Evolutionary conservation across 306 rosid species (phyloP), one percentile per base, ranked within the genome.

Genomic region (Cercis canadensis): DNA sequence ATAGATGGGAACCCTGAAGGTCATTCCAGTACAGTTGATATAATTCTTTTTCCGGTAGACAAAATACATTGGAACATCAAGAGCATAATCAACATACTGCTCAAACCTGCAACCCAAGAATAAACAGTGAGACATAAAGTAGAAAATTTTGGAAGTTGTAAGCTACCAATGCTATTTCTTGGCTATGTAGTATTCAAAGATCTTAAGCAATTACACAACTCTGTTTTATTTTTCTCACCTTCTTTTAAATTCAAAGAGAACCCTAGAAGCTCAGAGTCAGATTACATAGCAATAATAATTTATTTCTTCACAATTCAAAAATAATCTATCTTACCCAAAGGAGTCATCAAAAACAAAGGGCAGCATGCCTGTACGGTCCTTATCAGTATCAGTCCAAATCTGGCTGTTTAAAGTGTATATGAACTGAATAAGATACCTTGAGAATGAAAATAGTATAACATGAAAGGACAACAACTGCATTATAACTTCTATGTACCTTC

Each of bases 51-150:
- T 73, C 87, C 97, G 88, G 64, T 91, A 95, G 65, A 76, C 90
- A 76, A 89, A 95, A 82, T 91, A 89, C 99, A 95, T 95, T 55
- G 99, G 99, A 70, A 95, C 99, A 77, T 91, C 96, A 37, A 95
- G 97, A 65, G 99, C 99, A 79, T 86, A 95, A 69, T 95, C 99
- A 53, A 91, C 96, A 24, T 91, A 95, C 82, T 85, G 94, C 88
- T 91, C 96, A 80, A 95, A 91, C 84, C 99, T 91, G 96, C 75
- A 85, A 66, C 47, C 13, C 9, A 29, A 39, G 46, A 72, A 44
- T 76, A 34, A 8, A 64, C 69, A 57, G 73, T 24, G 29, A 24
- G 29, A 24, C 29, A 1, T 24, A 24, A 24, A 3, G 3, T 24
- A 24, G 29, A 37, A 37, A 37, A 37, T 5, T 37, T 37, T 8